These are phyloP conservation scores for Aspergillus indologenus DNA, from an alignment of 495 filamentous ascomycete species.

Conservation along the genomic window DNA sequence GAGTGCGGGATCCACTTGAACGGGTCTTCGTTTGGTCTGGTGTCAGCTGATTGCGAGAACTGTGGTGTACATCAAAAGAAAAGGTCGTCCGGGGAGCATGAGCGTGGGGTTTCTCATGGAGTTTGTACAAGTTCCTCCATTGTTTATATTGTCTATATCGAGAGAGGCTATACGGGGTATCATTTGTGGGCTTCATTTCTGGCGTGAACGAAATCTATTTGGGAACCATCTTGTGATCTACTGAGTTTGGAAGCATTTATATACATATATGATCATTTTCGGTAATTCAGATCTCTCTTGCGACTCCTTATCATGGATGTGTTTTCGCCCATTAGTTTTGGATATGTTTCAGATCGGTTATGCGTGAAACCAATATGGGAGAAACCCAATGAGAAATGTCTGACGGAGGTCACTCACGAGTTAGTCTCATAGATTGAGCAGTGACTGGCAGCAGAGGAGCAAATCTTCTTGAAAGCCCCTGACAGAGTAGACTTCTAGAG, in stretches of 20 bases:
- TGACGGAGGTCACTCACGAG: neutral
- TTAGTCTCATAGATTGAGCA: no score
- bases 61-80: conserved; percentile 9
- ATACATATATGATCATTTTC: neutral
- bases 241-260: neutral
- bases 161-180: conserved; percentile 7
- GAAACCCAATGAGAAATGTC: neutral
- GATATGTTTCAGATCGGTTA: neutral
- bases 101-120: conserved; percentile 1
- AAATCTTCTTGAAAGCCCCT: no score
- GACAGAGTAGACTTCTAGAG: no score
- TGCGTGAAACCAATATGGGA: neutral
- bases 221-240: neutral
- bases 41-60: neutral
- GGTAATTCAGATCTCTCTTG: neutral
- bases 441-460: no score
- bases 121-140: conserved; percentile 12
- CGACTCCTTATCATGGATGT: neutral
- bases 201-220: neutral
- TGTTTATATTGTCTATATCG: conserved; percentile 22
- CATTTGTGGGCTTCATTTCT: neutral
- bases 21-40: neutral
- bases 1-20: neutral
- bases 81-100: neutral
- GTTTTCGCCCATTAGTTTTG: neutral